Evolutionary conservation across 2,329 filamentous ascomycete genomes (phyloP).

Genomic region (Fusarium mundagurra): DNA sequence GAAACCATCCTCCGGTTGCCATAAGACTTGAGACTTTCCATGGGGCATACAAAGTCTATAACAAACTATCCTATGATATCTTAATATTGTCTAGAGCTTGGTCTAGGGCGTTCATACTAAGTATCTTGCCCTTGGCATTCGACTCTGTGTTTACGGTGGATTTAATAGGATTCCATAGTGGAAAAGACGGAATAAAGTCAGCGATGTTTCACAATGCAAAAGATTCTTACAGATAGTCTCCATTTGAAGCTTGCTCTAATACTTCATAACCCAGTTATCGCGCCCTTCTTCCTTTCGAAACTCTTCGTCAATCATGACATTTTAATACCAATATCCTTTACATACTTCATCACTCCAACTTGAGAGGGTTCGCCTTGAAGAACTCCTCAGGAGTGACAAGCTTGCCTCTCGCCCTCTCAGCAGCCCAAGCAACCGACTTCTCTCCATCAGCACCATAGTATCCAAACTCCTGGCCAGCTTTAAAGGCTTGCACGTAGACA

Average conservation of each 20-base stretch:
- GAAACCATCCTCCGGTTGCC: neutral
- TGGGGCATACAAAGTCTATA: neutral
- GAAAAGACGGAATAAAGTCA: neutral
- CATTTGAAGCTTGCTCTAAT: neutral
- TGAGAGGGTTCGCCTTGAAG: constrained; percentile 24
- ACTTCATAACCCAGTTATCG: neutral
- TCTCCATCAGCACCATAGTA: constrained; percentile 35
- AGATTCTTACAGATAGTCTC: neutral
- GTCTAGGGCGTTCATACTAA: neutral
- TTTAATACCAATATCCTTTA: neutral
- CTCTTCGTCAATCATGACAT: neutral
- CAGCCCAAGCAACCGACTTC: constrained; percentile 34
- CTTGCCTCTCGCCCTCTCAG: constrained; percentile 29
- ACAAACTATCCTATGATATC: neutral
- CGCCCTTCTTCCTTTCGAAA: too few species aligned
- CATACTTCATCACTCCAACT: neutral
- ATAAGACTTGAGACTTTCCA: neutral
- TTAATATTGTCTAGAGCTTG: neutral
- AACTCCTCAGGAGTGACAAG: constrained; percentile 38
- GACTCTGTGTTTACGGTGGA: neutral
- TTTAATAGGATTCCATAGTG: neutral
- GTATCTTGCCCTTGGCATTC: too few species aligned
- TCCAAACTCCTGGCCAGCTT: constrained; percentile 31
- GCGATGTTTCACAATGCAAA: neutral
- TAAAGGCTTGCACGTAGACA: constrained; percentile 10